These are phyloP conservation scores for Cyberlindnera maclurae DNA, from an alignment of 805 yeast species.

Conservation along the genomic window DNA sequence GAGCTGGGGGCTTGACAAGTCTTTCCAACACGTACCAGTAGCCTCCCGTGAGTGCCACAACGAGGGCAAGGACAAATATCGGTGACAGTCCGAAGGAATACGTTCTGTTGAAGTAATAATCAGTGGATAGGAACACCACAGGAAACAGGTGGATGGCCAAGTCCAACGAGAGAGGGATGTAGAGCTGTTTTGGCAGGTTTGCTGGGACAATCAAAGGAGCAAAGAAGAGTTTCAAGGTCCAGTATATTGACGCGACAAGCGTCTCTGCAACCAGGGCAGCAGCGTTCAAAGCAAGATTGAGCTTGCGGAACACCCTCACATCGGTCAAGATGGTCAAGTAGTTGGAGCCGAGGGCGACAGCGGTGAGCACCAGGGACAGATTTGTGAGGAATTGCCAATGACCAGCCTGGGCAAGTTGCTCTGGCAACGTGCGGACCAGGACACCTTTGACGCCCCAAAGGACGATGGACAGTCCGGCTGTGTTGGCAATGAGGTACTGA, in stretches of 20 bases:
- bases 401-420: conserved; percentile 47
- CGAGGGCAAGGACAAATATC: conserved; percentile 33
- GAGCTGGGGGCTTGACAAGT: conserved; percentile 40
- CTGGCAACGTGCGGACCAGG: conserved; percentile 34
- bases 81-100: conserved; percentile 32
- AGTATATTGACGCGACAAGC: conserved; percentile 57
- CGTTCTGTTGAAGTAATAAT: conserved; percentile 48
- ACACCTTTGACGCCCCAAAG: neutral
- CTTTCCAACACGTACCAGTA: conserved; percentile 49
- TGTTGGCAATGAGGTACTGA: neutral
- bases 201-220: conserved; percentile 39
- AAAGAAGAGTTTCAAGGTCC: conserved; percentile 57
- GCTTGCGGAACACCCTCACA: neutral
- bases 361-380: conserved; percentile 43
- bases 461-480: neutral
- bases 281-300: conserved; percentile 30
- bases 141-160: conserved; percentile 57
- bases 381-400: conserved; percentile 70
- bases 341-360: conserved; percentile 33
- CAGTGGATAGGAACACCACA: conserved; percentile 40
- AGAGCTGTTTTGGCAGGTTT: conserved; percentile 17
- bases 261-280: conserved; percentile 51
- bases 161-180: conserved; percentile 46
- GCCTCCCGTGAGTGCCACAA: conserved; percentile 32
- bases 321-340: conserved; percentile 24